phyloP scores from a whole-genome alignment of 805 yeast species.

The Kodamaea kaohsiungensis region DNA sequence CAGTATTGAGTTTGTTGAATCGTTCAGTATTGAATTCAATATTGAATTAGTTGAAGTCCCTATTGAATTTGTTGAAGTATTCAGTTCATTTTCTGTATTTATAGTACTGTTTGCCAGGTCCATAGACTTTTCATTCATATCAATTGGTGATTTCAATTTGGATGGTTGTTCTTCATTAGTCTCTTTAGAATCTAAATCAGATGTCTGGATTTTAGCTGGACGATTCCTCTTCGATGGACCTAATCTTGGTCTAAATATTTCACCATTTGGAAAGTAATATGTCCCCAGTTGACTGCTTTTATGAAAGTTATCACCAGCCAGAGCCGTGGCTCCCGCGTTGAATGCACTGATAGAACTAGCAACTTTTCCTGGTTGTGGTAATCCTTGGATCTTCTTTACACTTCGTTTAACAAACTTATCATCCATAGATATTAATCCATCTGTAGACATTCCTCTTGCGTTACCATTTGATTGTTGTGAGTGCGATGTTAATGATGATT shows the following conservation, averaged over 20 bases:
- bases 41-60: no score
- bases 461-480: constrained; percentile 1
- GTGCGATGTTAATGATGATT: neutral
- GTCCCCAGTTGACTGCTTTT: constrained; percentile 21
- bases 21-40: no score
- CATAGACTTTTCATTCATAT: neutral
- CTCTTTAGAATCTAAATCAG: neutral
- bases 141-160: neutral
- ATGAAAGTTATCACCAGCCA: constrained; percentile 10
- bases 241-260: constrained; percentile 49
- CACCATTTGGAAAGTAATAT: constrained; percentile 55
- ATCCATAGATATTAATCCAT: constrained; percentile 38
- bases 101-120: no score
- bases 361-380: neutral
- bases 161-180: no score
- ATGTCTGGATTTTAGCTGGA: constrained; percentile 30
- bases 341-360: neutral
- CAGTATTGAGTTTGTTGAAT: no score
- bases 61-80: no score
- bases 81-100: no score
- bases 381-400: neutral
- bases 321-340: neutral
- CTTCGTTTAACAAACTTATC: constrained; percentile 38
- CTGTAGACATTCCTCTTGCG: constrained; percentile 41
- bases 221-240: constrained; percentile 41